phyloP scores from a whole-genome alignment of 2,329 filamentous ascomycete species.

The Xenoacremonium recifei region DNA sequence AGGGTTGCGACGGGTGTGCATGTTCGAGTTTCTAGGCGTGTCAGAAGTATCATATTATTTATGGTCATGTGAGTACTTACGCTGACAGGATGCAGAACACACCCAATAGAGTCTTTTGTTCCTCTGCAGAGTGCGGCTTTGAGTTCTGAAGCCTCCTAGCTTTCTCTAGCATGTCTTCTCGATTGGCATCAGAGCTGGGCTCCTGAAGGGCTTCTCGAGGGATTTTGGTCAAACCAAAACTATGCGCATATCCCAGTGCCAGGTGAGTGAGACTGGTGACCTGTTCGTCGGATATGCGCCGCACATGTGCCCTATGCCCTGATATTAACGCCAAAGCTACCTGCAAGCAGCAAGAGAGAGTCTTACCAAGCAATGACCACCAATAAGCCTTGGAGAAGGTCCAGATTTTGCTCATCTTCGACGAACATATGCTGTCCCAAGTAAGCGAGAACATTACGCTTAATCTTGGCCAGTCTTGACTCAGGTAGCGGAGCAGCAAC shows the following conservation, averaged over 20 bases:
- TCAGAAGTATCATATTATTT: not conserved
- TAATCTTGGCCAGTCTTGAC: constrained; percentile 36
- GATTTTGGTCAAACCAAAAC: constrained; percentile 32
- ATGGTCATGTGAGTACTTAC: constrained; percentile 23
- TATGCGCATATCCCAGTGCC: constrained; percentile 41
- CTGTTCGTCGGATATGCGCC: constrained; percentile 34
- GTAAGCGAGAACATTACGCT: constrained; percentile 39
- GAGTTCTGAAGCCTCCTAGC: not conserved
- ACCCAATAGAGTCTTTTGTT: constrained; percentile 38
- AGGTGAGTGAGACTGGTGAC: constrained; percentile 38
- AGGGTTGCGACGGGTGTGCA: constrained; percentile 33
- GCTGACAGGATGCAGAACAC: constrained; percentile 39
- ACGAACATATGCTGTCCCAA: constrained; percentile 42
- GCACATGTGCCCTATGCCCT: constrained; percentile 32
- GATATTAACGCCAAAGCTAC: not conserved
- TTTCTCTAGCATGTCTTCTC: constrained; percentile 11
- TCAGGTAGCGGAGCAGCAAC: constrained; percentile 29
- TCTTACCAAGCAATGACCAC: constrained; percentile 45
- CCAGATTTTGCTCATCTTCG: constrained; percentile 38
- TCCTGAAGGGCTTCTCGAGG: constrained; percentile 8
- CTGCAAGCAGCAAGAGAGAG: too few relatives aligned
- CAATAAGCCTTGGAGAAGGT: constrained; percentile 46
- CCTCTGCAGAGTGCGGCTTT: constrained; percentile 32
- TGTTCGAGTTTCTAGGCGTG: constrained; percentile 32
- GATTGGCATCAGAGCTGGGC: constrained; percentile 7